Conservation (phyloP, 2,329 filamentous ascomycete species). For the Xylogone sp. region DNA sequence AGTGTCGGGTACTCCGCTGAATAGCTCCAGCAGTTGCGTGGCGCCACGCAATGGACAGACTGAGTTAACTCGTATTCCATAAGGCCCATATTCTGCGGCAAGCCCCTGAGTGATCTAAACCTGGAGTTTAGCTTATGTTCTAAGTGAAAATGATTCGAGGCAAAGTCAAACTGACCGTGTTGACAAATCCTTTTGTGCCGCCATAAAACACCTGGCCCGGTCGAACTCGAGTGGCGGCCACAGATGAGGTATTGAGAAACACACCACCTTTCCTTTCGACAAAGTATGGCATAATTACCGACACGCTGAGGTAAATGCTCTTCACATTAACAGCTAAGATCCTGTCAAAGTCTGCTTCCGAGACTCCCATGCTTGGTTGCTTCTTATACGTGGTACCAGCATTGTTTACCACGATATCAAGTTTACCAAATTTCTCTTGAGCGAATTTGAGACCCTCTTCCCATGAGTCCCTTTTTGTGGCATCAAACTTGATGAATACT, state of each 20-base stretch:
- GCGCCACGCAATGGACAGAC: neutral
- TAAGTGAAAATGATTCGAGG: neutral
- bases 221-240: neutral
- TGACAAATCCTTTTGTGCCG: neutral
- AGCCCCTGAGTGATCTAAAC: neutral
- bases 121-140: neutral
- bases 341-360: slow-evolving; percentile 14
- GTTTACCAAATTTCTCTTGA: slow-evolving; percentile 38
- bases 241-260: neutral
- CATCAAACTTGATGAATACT: slow-evolving; percentile 32
- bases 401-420: slow-evolving; percentile 52
- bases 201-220: neutral
- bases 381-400: slow-evolving; percentile 56
- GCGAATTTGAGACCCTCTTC: neutral
- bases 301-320: slow-evolving; percentile 22
- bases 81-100: neutral
- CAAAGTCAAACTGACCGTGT: neutral
- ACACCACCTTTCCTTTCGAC: neutral
- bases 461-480: slow-evolving; percentile 3
- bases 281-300: neutral
- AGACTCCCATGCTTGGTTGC: slow-evolving; percentile 1
- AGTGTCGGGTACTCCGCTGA: neutral
- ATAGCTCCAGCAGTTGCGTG: neutral
- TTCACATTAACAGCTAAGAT: slow-evolving; percentile 28
- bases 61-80: neutral